These are phyloP conservation scores for Ascochyta pisi DNA, from an alignment of 2,329 filamentous ascomycete genomes.

Conservation along the genomic window DNA sequence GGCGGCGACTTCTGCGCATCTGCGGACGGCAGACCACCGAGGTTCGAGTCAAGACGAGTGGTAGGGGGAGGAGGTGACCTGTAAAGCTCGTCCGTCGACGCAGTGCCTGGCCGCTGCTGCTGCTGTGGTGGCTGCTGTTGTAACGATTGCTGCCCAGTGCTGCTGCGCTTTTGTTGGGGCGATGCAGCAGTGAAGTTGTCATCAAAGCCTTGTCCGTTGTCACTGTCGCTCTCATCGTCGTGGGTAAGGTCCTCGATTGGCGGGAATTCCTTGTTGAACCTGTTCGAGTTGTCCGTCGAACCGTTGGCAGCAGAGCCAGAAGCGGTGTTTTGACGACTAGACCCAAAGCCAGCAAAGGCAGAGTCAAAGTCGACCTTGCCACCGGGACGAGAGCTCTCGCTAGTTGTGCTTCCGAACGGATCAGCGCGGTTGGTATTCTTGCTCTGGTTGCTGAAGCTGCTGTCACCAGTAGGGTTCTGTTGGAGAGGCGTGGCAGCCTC, in stretches of 20 bases:
- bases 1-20: conserved; percentile 66
- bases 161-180: conserved; percentile 45
- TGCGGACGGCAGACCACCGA: conserved; percentile 57
- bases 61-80: conserved; percentile 41
- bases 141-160: conserved; percentile 34
- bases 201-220: conserved; percentile 79
- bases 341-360: conserved; percentile 78
- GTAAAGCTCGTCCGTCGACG: conserved; percentile 42
- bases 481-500: conserved; percentile 53
- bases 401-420: conserved; percentile 47
- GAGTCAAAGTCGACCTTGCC: conserved; percentile 83
- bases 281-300: conserved; percentile 48
- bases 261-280: conserved; percentile 82
- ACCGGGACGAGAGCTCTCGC: conserved; percentile 45
- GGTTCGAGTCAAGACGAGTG: conserved; percentile 44
- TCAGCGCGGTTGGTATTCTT: conserved; percentile 52
- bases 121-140: conserved; percentile 36
- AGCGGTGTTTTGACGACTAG: conserved; percentile 59
- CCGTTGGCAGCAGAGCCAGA: conserved; percentile 42
- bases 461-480: conserved; percentile 57
- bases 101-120: conserved; percentile 36
- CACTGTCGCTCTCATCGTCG: conserved; percentile 79
- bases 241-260: conserved; percentile 87
- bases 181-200: conserved; percentile 83
- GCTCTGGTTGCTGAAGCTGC: conserved; percentile 56